These are phyloP conservation scores for Talaromyces borbonicus DNA, from an alignment of 495 filamentous ascomycete species.

Conservation along the genomic window DNA sequence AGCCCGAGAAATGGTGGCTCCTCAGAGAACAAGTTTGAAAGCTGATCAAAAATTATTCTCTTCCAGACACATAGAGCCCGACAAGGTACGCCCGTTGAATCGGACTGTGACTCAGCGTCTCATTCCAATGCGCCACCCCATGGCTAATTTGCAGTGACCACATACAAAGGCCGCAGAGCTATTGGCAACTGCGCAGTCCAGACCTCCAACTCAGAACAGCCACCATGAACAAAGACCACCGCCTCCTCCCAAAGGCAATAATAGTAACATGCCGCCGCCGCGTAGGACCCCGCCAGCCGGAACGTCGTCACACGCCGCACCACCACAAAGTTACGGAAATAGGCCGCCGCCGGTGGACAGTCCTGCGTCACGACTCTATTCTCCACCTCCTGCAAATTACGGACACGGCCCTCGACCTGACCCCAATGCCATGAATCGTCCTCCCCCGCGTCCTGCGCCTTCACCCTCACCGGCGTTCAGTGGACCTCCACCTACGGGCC, in stretches of 20 bases:
- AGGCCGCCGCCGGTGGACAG: constrained; percentile 21
- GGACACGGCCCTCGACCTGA: constrained; percentile 46
- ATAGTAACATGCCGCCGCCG: constrained; percentile 19
- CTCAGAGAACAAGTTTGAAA: not conserved
- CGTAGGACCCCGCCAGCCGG: constrained; percentile 21
- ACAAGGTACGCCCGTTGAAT: constrained; percentile 53
- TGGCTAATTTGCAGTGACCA: not conserved
- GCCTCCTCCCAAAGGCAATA: constrained; percentile 16
- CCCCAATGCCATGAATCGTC: constrained; percentile 36
- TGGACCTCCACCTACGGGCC: constrained; percentile 48
- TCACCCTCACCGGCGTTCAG: constrained; percentile 36
- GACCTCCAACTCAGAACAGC: constrained; percentile 15
- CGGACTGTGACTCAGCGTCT: constrained; percentile 5
- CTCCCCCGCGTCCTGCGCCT: constrained; percentile 41
- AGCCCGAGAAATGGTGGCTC: not conserved
- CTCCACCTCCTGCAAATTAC: constrained; percentile 50
- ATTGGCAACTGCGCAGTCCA: not conserved
- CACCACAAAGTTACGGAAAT: constrained; percentile 22
- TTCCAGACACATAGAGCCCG: constrained; percentile 51
- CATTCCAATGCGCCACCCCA: not conserved
- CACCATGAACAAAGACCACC: constrained; percentile 23
- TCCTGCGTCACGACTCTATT: constrained; percentile 35
- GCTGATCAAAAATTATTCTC: not conserved
- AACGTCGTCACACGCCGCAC: constrained; percentile 21
- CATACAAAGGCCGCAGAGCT: constrained; percentile 2